phyloP scores from a whole-genome alignment of 2,329 filamentous ascomycete species.

The Periglandula ipomoeae region DNA sequence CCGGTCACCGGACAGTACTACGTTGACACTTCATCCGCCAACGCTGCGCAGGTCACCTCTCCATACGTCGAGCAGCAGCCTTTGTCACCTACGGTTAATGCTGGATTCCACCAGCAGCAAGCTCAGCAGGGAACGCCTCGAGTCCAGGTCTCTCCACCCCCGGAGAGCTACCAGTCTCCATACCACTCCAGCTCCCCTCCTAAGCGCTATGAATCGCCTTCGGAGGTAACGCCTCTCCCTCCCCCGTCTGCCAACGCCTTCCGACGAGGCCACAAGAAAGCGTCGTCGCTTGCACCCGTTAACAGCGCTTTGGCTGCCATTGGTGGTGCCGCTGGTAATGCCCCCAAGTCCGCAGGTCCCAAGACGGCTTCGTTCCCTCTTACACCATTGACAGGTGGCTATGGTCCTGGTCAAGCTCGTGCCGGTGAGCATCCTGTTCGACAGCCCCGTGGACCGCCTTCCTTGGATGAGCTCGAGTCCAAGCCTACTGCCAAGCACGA shows the following conservation, averaged over 20 bases:
- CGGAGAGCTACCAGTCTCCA: conserved; percentile 42
- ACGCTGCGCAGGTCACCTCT: conserved; percentile 30
- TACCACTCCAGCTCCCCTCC: conserved; percentile 58
- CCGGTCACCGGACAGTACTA: conserved; percentile 80
- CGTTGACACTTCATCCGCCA: conserved; percentile 53
- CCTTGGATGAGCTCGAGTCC: conserved; percentile 79
- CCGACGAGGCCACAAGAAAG: conserved; percentile 90
- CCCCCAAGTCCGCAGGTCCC: conserved; percentile 54
- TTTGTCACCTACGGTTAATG: conserved; percentile 23
- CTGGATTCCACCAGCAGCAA: conserved; percentile 24
- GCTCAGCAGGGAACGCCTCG: conserved; percentile 53
- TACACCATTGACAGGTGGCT: conserved; percentile 73
- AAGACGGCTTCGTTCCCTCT: conserved; percentile 74
- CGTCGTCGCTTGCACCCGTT: conserved; percentile 60
- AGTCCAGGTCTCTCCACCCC: conserved; percentile 75
- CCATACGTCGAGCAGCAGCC: conserved; percentile 38
- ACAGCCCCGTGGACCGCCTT: conserved; percentile 85
- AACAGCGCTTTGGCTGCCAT: conserved; percentile 39
- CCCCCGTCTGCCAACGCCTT: conserved; percentile 87
- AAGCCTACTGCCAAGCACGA: conserved; percentile 91
- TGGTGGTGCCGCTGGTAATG: conserved; percentile 31
- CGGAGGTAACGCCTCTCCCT: conserved; percentile 61
- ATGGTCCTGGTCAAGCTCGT: conserved; percentile 85
- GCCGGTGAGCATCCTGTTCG: conserved; percentile 90
- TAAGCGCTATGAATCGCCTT: conserved; percentile 59